These are phyloP conservation scores for Penicillium tannophilum DNA, from an alignment of 495 filamentous ascomycete species.

Conservation along the genomic window DNA sequence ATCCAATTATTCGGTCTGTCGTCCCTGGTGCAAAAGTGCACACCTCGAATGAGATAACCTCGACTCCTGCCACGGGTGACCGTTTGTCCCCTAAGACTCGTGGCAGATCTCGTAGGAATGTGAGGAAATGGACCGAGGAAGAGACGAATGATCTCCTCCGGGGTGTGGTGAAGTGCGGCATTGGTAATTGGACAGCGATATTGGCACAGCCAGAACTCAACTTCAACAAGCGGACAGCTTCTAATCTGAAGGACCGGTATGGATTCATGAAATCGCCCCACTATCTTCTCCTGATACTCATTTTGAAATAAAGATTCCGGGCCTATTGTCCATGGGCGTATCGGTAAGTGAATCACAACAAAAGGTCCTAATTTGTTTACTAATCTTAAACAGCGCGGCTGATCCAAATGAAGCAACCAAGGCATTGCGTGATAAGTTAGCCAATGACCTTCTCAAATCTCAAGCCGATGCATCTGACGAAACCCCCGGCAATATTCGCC, in stretches of 20 bases:
- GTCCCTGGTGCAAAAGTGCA: constrained; percentile 4
- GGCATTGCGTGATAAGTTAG: constrained; percentile 41
- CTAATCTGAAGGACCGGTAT: constrained; percentile 82
- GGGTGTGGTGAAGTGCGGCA: constrained; percentile 78
- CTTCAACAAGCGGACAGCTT: constrained; percentile 74
- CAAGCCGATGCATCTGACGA: constrained; percentile 32
- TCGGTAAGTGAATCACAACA: constrained; percentile 28
- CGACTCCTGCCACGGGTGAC: constrained; percentile 21
- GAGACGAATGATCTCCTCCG: constrained; percentile 77
- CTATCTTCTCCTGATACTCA: constrained; percentile 10
- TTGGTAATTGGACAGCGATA: constrained; percentile 87
- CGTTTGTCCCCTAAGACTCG: constrained; percentile 45
- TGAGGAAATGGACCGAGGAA: constrained; percentile 77
- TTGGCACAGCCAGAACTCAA: constrained; percentile 70
- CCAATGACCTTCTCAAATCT: constrained; percentile 39
- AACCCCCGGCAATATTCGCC: constrained; percentile 27
- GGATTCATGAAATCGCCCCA: constrained; percentile 1
- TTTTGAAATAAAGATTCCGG: constrained; percentile 53
- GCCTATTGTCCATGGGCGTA: constrained; percentile 71
- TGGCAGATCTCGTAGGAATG: constrained; percentile 48
- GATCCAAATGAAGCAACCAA: constrained; percentile 53
- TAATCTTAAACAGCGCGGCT: constrained; percentile 30
- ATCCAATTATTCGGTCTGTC: not conserved
- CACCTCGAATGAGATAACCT: constrained; percentile 1
- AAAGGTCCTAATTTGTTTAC: not conserved